These are phyloP conservation scores for Cladophialophora immunda DNA, from an alignment of 2,329 filamentous ascomycete species.

Conservation along the genomic window DNA sequence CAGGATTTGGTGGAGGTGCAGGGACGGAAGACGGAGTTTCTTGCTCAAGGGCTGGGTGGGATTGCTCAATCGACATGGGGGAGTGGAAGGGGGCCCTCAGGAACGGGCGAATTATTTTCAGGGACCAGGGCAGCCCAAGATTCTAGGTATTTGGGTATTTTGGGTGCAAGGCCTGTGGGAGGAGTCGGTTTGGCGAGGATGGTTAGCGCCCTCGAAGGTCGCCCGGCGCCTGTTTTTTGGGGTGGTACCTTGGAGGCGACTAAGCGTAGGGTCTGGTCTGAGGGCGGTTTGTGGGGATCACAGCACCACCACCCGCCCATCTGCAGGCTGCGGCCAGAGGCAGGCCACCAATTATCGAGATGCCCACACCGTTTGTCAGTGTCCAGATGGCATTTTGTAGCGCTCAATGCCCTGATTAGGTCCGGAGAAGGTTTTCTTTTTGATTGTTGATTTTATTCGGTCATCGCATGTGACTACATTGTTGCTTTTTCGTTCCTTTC, in stretches of 20 bases:
- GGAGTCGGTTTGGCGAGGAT: slow-evolving; percentile 5
- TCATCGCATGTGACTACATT: slow-evolving; percentile 3
- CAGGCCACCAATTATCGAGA: slow-evolving; percentile 19
- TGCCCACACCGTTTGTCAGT: slow-evolving; percentile 11
- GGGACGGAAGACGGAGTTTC: slow-evolving; percentile 1
- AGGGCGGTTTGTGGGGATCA: slow-evolving; percentile 2
- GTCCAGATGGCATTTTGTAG: neutral
- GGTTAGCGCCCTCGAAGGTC: slow-evolving; percentile 11
- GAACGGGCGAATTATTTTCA: slow-evolving; percentile 17
- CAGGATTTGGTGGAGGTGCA: slow-evolving; percentile 13
- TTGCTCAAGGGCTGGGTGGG: slow-evolving; percentile 3
- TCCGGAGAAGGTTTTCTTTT: slow-evolving; percentile 8
- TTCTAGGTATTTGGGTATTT: neutral
- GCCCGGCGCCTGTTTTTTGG: slow-evolving; percentile 12
- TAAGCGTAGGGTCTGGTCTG: neutral
- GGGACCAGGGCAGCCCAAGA: slow-evolving; percentile 1
- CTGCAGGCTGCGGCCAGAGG: neutral
- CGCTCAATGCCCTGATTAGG: slow-evolving; percentile 1
- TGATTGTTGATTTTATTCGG: neutral
- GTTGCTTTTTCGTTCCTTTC: slow-evolving; percentile 2
- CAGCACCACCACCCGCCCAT: neutral
- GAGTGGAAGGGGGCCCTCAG: neutral
- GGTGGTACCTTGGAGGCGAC: neutral
- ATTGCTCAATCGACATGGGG: slow-evolving; percentile 6
- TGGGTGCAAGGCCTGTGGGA: neutral